Evolutionary conservation across 2,329 filamentous ascomycete genomes (phyloP), one percentile per base, ranked within the genome.

Genomic region (Claviceps sp.): DNA sequence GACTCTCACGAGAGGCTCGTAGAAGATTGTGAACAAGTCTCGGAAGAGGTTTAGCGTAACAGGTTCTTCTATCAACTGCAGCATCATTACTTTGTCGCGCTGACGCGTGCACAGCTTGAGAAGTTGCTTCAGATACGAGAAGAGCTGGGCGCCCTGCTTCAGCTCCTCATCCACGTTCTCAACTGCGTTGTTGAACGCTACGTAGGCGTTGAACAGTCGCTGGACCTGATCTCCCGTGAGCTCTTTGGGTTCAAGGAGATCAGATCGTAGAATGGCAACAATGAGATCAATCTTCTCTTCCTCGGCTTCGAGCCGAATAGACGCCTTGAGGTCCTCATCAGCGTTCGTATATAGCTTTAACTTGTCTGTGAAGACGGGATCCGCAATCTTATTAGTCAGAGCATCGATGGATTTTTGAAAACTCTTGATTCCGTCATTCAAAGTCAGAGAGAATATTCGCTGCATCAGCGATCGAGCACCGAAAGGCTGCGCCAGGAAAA

Each of bases 21-120:
- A 98, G 72, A 98, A 98, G 64, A 98, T 97, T 38, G 89, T 95
- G 67, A 98, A 97, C 24, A 98, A 77, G 62, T 98, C 93, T 47
- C 89, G 82, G 77, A 98, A 93, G 30, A 98, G 77, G 64, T 94
- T 86, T n/a, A 98, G 75, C 0, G 93, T 97, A n/a, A 91, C 90
- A 0, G 93, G 89, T 71, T 98, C 91, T 69, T 97, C 90, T 50
- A 98, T 93, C 61, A 97, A 83, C 56, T 83, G 81, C 51, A 96
- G 74, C 91, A 98, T 97, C 90, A 95, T 96, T 37, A 83, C 75
- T 80, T 98, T 98, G 67, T 98, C 93, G 47, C 91, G 80, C 63
- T 95, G 88, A 48, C 93, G 80, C 11, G 89, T 91, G 67, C 89
- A 86, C 38, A 98, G 75, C 71, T 97, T 97, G 63, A 97, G 75